These are phyloP conservation scores for Dictyostelium discoideum DNA, from an alignment of 78 protist species.

Conservation along the genomic window DNA sequence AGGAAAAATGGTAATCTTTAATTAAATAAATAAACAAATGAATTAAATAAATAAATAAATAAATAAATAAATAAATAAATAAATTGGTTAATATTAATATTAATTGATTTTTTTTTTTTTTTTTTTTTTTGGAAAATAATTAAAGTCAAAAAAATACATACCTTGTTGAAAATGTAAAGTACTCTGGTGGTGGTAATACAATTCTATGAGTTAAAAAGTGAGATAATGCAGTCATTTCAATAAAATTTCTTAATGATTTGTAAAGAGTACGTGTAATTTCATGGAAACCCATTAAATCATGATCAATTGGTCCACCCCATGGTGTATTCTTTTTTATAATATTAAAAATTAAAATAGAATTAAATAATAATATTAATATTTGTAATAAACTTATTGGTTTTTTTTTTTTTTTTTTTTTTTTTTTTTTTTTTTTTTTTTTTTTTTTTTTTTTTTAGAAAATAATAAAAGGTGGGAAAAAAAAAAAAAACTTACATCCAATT, in stretches of 20 bases:
- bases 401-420: not conserved
- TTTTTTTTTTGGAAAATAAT: not conserved
- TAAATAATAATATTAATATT: no score
- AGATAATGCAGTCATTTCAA: conserved; percentile 43
- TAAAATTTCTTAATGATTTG: conserved; percentile 49
- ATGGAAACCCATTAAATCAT: conserved; percentile 79
- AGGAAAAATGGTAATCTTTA: conserved; percentile 62
- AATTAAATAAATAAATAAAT: no score
- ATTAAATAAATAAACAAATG: no score
- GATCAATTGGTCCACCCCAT: conserved; percentile 81
- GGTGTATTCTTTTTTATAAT: conserved; percentile 14
- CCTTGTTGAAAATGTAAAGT: conserved; percentile 40
- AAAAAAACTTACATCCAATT: conserved; percentile 28
- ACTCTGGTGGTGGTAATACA: conserved; percentile 56
- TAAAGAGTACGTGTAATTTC: conserved; percentile 50
- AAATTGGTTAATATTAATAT: not conserved
- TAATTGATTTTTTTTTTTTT: not conserved
- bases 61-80: no score
- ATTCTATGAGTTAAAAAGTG: conserved; percentile 59
- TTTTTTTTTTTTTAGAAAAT: not conserved
- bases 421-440: not conserved
- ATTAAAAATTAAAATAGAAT: no score
- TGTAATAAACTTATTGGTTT: no score
- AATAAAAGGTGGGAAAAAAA: not conserved
- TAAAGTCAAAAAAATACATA: not conserved